Conservation (phyloP, 192 early-diverging fungal species). For the Linnemannia zychae region DNA sequence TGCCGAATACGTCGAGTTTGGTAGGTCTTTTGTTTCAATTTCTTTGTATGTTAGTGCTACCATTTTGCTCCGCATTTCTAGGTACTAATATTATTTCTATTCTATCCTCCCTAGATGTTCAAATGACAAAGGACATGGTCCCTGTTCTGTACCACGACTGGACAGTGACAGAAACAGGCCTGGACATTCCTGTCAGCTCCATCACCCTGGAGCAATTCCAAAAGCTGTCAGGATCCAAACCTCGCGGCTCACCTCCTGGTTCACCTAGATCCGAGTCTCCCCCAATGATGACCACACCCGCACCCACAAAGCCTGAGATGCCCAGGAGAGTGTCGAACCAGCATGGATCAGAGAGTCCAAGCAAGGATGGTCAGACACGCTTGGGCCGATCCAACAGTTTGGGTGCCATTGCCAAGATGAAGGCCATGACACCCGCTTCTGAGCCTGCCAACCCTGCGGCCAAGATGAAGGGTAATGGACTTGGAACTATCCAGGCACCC, state of each 20-base stretch:
- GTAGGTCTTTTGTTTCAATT: constrained; percentile 46
- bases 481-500: constrained; percentile 86
- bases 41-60: background rate
- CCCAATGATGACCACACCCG: constrained; percentile 5
- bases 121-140: constrained; percentile 89
- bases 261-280: constrained; percentile 27
- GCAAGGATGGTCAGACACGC: constrained; percentile 15
- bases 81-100: background rate
- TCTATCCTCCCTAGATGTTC: constrained; percentile 74
- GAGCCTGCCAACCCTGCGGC: constrained; percentile 34
- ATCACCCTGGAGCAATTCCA: constrained; percentile 81
- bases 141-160: constrained; percentile 97
- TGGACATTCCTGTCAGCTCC: constrained; percentile 75
- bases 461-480: constrained; percentile 82
- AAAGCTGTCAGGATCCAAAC: constrained; percentile 63
- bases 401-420: constrained; percentile 42
- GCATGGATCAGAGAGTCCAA: constrained; percentile 11
- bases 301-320: constrained; percentile 28
- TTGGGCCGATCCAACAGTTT: constrained; percentile 63
- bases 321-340: constrained; percentile 13
- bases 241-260: constrained; percentile 35
- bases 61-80: background rate
- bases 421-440: constrained; percentile 10
- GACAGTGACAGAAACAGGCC: constrained; percentile 80
- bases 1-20: constrained; percentile 93